Evolutionary conservation across 306 rosid species (phyloP).

Genomic region (Hippophae gyantsensis): DNA sequence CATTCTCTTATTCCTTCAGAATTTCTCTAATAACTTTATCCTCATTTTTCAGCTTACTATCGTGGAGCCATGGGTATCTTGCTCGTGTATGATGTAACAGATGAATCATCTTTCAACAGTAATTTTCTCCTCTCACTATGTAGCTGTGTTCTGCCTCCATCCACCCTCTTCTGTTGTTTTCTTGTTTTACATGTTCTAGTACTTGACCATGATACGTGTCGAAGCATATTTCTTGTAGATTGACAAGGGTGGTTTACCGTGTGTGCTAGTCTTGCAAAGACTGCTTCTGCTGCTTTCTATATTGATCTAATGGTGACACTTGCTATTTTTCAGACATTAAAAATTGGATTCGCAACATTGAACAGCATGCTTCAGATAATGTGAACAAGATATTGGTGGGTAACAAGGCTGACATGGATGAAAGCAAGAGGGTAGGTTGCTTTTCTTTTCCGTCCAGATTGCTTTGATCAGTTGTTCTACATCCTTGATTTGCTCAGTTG

Average conservation of each 20-base stretch:
- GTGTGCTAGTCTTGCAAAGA: too few relatives aligned
- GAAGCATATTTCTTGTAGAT: too few relatives aligned
- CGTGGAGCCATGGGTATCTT: constrained; percentile 98
- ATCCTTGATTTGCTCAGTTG: too few relatives aligned
- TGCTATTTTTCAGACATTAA: constrained; percentile 42
- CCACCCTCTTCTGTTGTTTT: background rate
- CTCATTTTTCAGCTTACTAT: constrained; percentile 65
- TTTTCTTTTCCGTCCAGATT: too few relatives aligned
- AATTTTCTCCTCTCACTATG: constrained; percentile 18
- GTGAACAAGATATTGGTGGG: constrained; percentile 92
- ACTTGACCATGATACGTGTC: background rate
- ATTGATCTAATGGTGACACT: background rate
- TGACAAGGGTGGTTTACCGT: too few relatives aligned
- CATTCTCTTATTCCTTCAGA: background rate
- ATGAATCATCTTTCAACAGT: constrained; percentile 96
- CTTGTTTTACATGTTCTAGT: background rate
- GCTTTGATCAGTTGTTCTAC: too few relatives aligned
- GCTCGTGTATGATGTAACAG: constrained; percentile 89
- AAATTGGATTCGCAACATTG: constrained; percentile 94
- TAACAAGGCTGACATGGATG: constrained; percentile 97
- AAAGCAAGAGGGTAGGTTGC: constrained; percentile 74
- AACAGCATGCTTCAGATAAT: constrained; percentile 93
- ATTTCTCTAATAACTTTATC: constrained; percentile 3
- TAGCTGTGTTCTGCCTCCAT: constrained; percentile 2
- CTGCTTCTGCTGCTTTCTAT: constrained; percentile 9